phyloP scores from a whole-genome alignment of 768 basidiomycete species.

The Xerocomus brunneocitrinus region DNA sequence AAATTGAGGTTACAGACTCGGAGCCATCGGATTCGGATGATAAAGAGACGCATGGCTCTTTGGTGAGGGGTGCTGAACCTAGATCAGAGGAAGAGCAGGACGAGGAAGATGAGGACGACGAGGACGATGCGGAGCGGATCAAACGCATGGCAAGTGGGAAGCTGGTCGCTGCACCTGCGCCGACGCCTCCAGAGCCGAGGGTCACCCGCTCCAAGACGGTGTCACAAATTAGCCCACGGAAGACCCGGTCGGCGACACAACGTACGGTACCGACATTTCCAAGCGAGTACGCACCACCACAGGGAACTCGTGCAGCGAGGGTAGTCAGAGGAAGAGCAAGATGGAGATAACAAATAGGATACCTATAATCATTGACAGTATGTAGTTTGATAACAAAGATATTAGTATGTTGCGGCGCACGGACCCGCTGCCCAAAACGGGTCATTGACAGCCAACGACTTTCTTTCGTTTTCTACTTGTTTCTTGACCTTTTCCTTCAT shows the following conservation, averaged over 20 bases:
- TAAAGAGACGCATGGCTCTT: conserved; percentile 20
- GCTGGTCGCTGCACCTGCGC: neutral
- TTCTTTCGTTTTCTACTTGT: neutral
- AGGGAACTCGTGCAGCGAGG: too few species aligned
- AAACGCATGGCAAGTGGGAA: conserved; percentile 11
- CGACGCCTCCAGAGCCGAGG: neutral
- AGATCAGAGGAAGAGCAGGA: neutral
- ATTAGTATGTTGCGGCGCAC: neutral
- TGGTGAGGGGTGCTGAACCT: conserved; percentile 5
- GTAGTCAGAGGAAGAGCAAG: conserved; percentile 1
- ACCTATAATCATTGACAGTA: too few species aligned
- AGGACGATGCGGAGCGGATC: conserved; percentile 11
- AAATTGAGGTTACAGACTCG: neutral
- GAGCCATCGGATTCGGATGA: conserved; percentile 28
- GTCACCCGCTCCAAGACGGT: conserved; percentile 10
- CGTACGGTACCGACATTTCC: too few species aligned
- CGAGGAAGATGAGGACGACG: conserved; percentile 1
- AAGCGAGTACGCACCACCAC: neutral
- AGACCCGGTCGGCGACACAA: conserved; percentile 5
- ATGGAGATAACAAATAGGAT: neutral
- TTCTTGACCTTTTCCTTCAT: neutral
- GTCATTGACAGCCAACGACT: neutral
- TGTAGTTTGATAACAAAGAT: too few species aligned
- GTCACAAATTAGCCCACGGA: conserved; percentile 1
- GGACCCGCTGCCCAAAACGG: neutral